phyloP scores from a whole-genome alignment of 2,329 filamentous ascomycete species.

The Spiromastix sp. region DNA sequence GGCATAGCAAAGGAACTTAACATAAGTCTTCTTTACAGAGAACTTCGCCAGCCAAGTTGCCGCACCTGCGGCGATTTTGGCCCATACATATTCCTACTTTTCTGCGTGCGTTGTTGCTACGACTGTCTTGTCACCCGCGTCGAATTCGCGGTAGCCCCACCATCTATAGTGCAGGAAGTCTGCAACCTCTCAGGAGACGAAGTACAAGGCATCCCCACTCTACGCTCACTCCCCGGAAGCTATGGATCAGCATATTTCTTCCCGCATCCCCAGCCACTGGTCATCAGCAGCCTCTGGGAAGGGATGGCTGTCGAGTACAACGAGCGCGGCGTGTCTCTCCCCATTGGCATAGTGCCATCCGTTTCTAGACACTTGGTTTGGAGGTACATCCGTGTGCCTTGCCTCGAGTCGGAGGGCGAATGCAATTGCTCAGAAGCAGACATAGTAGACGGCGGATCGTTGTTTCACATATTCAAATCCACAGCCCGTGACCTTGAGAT shows the following conservation, averaged over 20 bases:
- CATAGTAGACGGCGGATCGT: constrained; percentile 18
- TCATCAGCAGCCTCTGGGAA: no score
- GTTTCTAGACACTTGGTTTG: no score
- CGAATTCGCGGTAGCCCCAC: neutral
- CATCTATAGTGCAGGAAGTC: neutral
- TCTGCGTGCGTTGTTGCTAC: neutral
- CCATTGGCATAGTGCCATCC: no score
- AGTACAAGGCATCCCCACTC: neutral
- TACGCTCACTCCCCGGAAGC: no score
- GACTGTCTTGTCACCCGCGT: neutral
- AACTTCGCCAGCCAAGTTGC: neutral
- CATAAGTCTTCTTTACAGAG: neutral
- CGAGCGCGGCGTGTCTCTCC: no score
- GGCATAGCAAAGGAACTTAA: neutral
- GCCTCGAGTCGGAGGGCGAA: no score
- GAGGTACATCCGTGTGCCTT: no score
- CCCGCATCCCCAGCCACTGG: no score
- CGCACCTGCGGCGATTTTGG: neutral
- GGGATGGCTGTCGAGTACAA: no score
- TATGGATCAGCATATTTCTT: no score
- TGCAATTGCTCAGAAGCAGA: constrained; percentile 22
- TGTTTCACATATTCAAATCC: neutral
- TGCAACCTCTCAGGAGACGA: neutral
- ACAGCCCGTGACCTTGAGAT: no score
- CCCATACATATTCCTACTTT: neutral